Conservation (phyloP, 768 basidiomycete genomes). For the Tylopilus balloui region DNA sequence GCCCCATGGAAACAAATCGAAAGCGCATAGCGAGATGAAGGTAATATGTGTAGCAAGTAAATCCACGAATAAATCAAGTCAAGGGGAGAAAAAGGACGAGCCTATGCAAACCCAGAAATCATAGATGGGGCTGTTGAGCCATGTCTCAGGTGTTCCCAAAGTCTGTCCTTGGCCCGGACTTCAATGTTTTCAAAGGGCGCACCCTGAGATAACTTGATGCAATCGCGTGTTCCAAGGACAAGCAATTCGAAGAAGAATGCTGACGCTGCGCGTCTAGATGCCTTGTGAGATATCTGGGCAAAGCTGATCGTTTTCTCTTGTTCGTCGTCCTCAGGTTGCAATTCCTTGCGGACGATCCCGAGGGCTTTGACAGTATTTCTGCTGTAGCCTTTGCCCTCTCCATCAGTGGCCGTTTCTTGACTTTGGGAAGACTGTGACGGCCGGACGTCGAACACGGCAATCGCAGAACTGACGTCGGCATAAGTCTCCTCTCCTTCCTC, state of each 20-base stretch:
- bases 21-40: neutral
- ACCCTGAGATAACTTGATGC: conserved; percentile 72
- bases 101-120: conserved; percentile 38
- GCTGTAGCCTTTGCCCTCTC: conserved; percentile 74
- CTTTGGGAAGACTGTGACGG: conserved; percentile 50
- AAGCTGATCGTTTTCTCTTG: conserved; percentile 72
- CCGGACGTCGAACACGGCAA: conserved; percentile 74
- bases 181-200: conserved; percentile 83
- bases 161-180: conserved; percentile 71
- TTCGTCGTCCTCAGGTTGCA: conserved; percentile 49
- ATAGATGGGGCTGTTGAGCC: conserved; percentile 43
- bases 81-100: neutral
- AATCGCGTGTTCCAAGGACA: conserved; percentile 90
- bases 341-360: conserved; percentile 65
- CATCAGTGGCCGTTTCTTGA: conserved; percentile 40
- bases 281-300: conserved; percentile 73
- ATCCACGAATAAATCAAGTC: conserved; percentile 17
- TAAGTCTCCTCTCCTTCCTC: conserved; percentile 64
- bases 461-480: conserved; percentile 68
- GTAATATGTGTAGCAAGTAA: neutral
- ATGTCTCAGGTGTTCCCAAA: conserved; percentile 72
- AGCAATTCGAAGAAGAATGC: conserved; percentile 98
- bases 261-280: conserved; percentile 86
- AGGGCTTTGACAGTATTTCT: conserved; percentile 87
- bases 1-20: neutral